These are phyloP conservation scores for Fusarium sp. DNA, from an alignment of 2,329 filamentous ascomycete genomes.

Conservation along the genomic window DNA sequence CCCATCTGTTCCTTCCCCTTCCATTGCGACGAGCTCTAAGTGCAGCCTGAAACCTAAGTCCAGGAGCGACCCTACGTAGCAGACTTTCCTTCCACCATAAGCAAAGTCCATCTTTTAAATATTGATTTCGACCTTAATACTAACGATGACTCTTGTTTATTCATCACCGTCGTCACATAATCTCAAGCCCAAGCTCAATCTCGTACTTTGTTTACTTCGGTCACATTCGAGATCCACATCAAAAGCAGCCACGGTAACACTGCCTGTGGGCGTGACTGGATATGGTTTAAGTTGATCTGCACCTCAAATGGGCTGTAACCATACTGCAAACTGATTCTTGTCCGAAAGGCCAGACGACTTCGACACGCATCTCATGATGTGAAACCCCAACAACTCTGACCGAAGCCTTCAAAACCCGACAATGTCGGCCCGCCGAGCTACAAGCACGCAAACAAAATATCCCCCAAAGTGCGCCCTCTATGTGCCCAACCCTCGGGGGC, in stretches of 20 bases:
- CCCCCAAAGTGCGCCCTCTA: constrained; percentile 15
- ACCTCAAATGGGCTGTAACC: constrained; percentile 24
- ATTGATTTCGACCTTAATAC: not conserved
- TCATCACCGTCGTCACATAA: constrained; percentile 4
- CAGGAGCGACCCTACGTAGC: constrained; percentile 18
- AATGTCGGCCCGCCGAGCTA: constrained; percentile 27
- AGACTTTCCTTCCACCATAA: constrained; percentile 25
- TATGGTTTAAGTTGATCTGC: constrained; percentile 18
- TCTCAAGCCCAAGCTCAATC: constrained; percentile 13
- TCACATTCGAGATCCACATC: constrained; percentile 4
- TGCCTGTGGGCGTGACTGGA: constrained; percentile 19
- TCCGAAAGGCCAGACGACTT: constrained; percentile 7
- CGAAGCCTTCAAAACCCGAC: constrained; percentile 21
- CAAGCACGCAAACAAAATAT: constrained; percentile 11
- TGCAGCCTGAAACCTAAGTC: constrained; percentile 42
- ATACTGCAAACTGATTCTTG: constrained; percentile 18
- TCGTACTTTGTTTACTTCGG: constrained; percentile 19
- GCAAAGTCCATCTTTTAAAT: constrained; percentile 16
- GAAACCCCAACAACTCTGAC: constrained; percentile 23
- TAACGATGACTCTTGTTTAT: constrained; percentile 1
- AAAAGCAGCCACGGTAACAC: constrained; percentile 33
- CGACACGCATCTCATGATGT: constrained; percentile 26
- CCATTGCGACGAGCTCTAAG: constrained; percentile 1
- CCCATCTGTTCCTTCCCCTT: not conserved
- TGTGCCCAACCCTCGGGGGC: constrained; percentile 24